These are phyloP conservation scores for Cyclanthera cordifolia DNA, from an alignment of 306 rosid genomes.

Conservation along the genomic window DNA sequence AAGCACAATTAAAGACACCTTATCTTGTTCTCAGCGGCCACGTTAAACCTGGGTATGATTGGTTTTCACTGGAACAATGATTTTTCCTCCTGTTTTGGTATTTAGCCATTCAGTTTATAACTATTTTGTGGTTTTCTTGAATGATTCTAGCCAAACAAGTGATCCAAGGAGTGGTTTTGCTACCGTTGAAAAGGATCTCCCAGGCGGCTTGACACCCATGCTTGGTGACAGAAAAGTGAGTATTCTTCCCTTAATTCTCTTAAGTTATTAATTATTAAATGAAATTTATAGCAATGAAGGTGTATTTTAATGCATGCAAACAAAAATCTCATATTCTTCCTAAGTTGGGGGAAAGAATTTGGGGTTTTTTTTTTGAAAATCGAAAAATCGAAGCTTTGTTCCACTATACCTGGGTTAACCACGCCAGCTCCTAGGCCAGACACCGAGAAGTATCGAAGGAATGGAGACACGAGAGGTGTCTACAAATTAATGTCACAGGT, in stretches of 20 bases:
- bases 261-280: background rate
- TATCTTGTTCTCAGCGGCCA: conserved; percentile 95
- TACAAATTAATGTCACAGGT: too few species aligned
- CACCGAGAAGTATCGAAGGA: too few species aligned
- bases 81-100: background rate
- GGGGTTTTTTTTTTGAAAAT: too few species aligned
- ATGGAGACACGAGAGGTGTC: too few species aligned
- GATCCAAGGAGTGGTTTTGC: conserved; percentile 97
- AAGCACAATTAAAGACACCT: conserved; percentile 64
- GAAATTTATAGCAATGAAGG: background rate
- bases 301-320: too few species aligned
- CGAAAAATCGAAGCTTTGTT: too few species aligned
- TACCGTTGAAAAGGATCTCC: conserved; percentile 87
- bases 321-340: too few species aligned
- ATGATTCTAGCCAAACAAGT: conserved; percentile 72
- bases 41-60: conserved; percentile 77
- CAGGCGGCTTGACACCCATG: conserved; percentile 97
- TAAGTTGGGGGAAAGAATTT: too few species aligned
- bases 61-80: conserved; percentile 1
- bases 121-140: background rate
- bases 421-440: too few species aligned
- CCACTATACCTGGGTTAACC: too few species aligned
- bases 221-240: conserved; percentile 92
- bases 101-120: background rate
- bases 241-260: background rate